These are phyloP conservation scores for Gaeumannomyces tritici DNA, from an alignment of 2,329 filamentous ascomycete species.

Conservation along the genomic window DNA sequence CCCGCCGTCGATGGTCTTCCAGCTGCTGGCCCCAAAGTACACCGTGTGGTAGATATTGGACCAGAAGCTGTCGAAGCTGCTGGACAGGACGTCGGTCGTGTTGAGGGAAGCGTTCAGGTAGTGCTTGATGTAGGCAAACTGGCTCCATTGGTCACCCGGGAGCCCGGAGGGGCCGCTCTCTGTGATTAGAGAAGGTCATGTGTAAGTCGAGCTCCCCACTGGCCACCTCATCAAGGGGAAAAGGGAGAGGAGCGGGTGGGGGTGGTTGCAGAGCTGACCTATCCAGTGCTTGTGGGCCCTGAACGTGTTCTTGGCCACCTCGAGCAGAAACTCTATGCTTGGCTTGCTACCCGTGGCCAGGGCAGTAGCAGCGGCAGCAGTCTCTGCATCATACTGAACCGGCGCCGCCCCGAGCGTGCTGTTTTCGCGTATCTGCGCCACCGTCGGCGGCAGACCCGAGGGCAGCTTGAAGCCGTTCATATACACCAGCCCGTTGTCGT, in stretches of 20 bases:
- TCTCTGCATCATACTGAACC: not conserved
- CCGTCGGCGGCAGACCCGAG: conserved; percentile 42
- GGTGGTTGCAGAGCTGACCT: conserved; percentile 7
- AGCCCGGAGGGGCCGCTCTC: conserved; percentile 25
- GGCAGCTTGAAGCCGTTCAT: conserved; percentile 5
- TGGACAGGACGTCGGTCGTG: conserved; percentile 37
- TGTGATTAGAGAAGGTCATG: not conserved
- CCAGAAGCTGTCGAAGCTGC: conserved; percentile 34
- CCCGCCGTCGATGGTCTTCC: conserved; percentile 21
- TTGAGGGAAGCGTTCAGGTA: conserved; percentile 43
- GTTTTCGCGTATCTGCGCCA: conserved; percentile 35
- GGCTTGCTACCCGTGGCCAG: not conserved
- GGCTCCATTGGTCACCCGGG: conserved; percentile 56
- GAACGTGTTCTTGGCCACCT: conserved; percentile 32
- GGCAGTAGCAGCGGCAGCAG: not conserved
- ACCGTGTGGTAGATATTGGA: conserved; percentile 22
- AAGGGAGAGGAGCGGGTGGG: too few relatives aligned
- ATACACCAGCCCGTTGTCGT: conserved; percentile 21
- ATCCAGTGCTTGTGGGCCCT: conserved; percentile 30
- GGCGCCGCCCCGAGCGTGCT: conserved; percentile 21
- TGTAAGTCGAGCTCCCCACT: not conserved
- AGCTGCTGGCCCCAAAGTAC: conserved; percentile 16
- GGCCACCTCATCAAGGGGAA: too few relatives aligned
- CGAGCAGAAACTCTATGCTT: conserved; percentile 16
- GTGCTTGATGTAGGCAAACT: conserved; percentile 54